Evolutionary conservation across 768 basidiomycete genomes (phyloP).

Genomic region (Tricholoma sp.): DNA sequence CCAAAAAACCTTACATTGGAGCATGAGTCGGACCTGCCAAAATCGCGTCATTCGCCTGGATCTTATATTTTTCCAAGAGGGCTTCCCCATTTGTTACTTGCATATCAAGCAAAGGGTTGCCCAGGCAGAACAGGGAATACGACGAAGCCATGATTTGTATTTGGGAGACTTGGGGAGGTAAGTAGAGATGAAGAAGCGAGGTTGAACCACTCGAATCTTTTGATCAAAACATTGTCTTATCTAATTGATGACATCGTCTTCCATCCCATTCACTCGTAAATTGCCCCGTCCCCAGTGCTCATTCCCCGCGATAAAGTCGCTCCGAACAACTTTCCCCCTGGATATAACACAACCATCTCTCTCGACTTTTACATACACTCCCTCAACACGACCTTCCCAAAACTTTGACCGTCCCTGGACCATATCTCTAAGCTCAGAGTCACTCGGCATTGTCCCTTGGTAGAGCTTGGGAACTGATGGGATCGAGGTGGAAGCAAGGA

Average conservation of each 20-base stretch:
- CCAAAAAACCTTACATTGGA: slow-evolving; percentile 56
- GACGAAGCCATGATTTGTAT: slow-evolving; percentile 34
- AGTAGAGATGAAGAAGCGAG: not conserved
- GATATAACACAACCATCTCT: slow-evolving; percentile 30
- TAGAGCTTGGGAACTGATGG: slow-evolving; percentile 38
- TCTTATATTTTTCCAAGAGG: slow-evolving; percentile 81
- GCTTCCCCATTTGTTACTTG: slow-evolving; percentile 84
- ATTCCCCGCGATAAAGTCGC: slow-evolving; percentile 59
- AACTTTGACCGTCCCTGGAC: slow-evolving; percentile 40
- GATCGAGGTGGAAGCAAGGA: slow-evolving; percentile 37
- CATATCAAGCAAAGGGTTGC: slow-evolving; percentile 96
- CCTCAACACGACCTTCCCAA: slow-evolving; percentile 47
- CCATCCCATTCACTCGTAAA: slow-evolving; percentile 31
- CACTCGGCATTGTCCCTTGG: slow-evolving; percentile 36
- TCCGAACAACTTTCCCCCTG: slow-evolving; percentile 53
- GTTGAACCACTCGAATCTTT: slow-evolving; percentile 3
- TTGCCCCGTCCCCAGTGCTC: slow-evolving; percentile 52
- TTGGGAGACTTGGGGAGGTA: slow-evolving; percentile 4
- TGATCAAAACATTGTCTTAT: slow-evolving; percentile 18
- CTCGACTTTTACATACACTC: slow-evolving; percentile 56
- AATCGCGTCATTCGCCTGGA: slow-evolving; percentile 95
- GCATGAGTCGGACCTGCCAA: slow-evolving; percentile 86
- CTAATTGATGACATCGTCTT: slow-evolving; percentile 17
- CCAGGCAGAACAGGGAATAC: slow-evolving; percentile 80
- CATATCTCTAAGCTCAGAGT: slow-evolving; percentile 37